These are phyloP conservation scores for Zarea fungicola DNA, from an alignment of 2,329 filamentous ascomycete genomes.

Conservation along the genomic window DNA sequence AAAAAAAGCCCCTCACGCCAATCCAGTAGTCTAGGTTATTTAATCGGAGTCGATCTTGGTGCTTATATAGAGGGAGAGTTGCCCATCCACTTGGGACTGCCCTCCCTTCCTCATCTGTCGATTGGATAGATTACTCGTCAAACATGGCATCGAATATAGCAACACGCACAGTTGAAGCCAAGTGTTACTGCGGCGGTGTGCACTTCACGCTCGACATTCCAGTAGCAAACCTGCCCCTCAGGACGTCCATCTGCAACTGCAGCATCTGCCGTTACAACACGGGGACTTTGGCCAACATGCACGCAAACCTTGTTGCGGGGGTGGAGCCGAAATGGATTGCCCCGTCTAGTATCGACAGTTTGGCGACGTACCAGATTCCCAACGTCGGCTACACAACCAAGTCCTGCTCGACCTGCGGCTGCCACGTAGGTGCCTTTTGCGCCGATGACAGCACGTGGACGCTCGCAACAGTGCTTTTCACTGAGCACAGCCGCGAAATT, in stretches of 20 bases:
- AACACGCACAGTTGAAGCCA: constrained; percentile 30
- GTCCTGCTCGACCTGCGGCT: constrained; percentile 43
- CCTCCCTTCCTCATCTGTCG: neutral
- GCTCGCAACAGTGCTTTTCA: constrained; percentile 36
- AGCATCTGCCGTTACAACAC: constrained; percentile 38
- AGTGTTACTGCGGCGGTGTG: constrained; percentile 40
- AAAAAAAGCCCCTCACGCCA: too few relatives aligned
- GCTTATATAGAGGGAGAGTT: neutral
- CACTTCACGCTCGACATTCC: constrained; percentile 38
- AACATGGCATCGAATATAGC: neutral
- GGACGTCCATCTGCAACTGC: constrained; percentile 41
- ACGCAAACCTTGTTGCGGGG: constrained; percentile 31
- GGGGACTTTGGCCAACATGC: constrained; percentile 38
- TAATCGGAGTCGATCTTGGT: too few relatives aligned
- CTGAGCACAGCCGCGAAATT: constrained; percentile 27
- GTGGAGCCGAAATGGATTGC: constrained; percentile 34
- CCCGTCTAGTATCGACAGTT: constrained; percentile 31
- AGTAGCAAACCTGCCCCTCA: constrained; percentile 32
- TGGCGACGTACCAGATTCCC: constrained; percentile 32
- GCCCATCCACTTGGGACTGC: neutral
- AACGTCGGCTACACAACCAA: constrained; percentile 28
- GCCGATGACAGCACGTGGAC: constrained; percentile 31
- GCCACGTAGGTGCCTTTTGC: constrained; percentile 36
- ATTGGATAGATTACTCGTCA: neutral
- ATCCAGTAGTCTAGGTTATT: too few relatives aligned